phyloP scores from a whole-genome alignment of 345 rosid genomes.

The Anastatica hierochuntica region DNA sequence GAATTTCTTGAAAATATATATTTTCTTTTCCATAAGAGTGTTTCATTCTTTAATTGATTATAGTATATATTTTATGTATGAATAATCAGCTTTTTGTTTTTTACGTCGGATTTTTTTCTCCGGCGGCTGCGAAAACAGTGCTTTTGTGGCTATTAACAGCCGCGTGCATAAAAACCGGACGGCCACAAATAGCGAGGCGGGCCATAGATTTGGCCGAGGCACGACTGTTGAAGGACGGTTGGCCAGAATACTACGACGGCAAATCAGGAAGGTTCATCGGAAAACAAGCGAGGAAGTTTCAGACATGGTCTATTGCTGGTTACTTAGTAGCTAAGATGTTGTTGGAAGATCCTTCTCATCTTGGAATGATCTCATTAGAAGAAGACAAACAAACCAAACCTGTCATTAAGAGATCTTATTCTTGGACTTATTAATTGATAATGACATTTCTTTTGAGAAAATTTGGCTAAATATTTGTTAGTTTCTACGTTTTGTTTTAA shows the following conservation, averaged over 20 bases:
- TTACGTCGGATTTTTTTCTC: no score
- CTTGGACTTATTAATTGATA: constrained; percentile 36
- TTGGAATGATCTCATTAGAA: constrained; percentile 55
- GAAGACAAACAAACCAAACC: constrained; percentile 58
- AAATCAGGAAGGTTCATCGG: constrained; percentile 42
- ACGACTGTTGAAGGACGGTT: constrained; percentile 45
- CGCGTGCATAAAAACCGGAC: constrained; percentile 56
- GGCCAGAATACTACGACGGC: constrained; percentile 73
- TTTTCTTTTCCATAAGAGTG: no score
- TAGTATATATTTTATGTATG: neutral
- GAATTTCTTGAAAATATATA: no score
- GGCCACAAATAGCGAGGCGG: constrained; percentile 54
- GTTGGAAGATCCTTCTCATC: constrained; percentile 61
- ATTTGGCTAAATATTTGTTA: constrained; percentile 3
- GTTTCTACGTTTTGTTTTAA: neutral
- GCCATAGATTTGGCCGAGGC: constrained; percentile 47
- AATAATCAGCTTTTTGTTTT: no score
- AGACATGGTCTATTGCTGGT: constrained; percentile 66
- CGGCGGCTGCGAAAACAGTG: constrained; percentile 35
- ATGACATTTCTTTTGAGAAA: neutral
- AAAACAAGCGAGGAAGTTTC: constrained; percentile 57
- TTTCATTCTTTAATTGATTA: no score
- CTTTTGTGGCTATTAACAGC: constrained; percentile 60
- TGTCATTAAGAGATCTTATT: constrained; percentile 48
- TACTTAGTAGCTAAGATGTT: constrained; percentile 61